These are phyloP conservation scores for Gigaspora rosea DNA, from an alignment of 192 early-diverging fungal genomes.

Conservation along the genomic window DNA sequence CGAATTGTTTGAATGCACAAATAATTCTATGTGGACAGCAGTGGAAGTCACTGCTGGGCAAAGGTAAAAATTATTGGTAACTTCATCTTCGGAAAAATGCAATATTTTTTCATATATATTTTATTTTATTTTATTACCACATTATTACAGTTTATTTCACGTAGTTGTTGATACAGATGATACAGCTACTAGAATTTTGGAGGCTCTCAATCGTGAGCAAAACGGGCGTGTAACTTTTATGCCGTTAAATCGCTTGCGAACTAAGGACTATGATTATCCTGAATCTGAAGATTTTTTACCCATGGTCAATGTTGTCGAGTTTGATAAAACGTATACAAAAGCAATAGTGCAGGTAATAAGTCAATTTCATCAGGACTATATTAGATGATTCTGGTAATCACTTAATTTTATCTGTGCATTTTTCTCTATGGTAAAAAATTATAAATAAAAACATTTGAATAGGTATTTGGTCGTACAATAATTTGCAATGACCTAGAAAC, in stretches of 20 bases:
- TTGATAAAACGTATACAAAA: constrained; percentile 65
- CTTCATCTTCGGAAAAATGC: neutral
- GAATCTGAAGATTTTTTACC: constrained; percentile 71
- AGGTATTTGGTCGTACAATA: constrained; percentile 88
- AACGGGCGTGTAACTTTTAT: constrained; percentile 92
- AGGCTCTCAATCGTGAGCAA: constrained; percentile 56
- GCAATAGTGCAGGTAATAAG: constrained; percentile 78
- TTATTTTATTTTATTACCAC: neutral
- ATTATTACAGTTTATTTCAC: constrained; percentile 77
- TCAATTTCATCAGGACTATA: too few relatives aligned
- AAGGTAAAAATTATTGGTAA: constrained; percentile 45
- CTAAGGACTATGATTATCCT: constrained; percentile 61
- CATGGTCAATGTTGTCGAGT: constrained; percentile 78
- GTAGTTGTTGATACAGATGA: constrained; percentile 94
- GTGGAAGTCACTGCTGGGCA: constrained; percentile 87
- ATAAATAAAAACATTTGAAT: neutral
- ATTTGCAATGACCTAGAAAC: constrained; percentile 84
- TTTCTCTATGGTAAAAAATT: neutral
- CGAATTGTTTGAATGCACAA: constrained; percentile 83
- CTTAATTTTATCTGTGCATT: too few relatives aligned
- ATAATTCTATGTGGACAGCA: constrained; percentile 78
- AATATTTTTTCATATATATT: neutral
- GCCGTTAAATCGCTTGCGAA: constrained; percentile 87
- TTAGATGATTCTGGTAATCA: too few relatives aligned
- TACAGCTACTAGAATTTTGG: constrained; percentile 80